phyloP scores from a whole-genome alignment of 148 eudicot genomes.

The Vaccinium vitisidaea region DNA sequence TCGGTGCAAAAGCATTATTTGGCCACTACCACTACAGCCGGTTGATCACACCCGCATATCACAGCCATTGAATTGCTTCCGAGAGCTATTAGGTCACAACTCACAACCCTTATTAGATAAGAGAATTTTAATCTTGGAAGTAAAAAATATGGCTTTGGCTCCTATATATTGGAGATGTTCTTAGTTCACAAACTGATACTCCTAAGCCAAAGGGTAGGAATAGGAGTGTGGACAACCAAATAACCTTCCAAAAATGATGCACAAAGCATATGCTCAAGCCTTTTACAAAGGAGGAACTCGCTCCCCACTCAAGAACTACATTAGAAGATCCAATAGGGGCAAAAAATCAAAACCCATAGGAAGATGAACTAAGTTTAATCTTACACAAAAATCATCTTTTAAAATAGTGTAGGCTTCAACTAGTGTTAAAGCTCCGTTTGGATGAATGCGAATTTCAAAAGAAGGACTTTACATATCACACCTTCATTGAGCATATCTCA shows the following conservation, averaged over 20 bases:
- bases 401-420: not conserved
- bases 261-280: not conserved
- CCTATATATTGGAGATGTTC: not conserved
- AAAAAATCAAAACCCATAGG: not conserved
- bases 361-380: not conserved
- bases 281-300: conserved; percentile 4
- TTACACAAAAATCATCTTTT: not conserved
- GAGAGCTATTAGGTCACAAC: too few species aligned
- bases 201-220: conserved; percentile 8
- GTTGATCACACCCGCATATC: too few species aligned
- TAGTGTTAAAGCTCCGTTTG: not conserved
- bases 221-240: conserved; percentile 10
- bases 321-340: not conserved
- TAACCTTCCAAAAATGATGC: not conserved
- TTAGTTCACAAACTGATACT: conserved; percentile 22
- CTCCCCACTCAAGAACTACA: conserved; percentile 6
- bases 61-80: too few species aligned
- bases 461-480: not conserved
- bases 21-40: too few species aligned
- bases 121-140: too few species aligned
- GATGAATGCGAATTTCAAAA: not conserved
- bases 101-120: too few species aligned
- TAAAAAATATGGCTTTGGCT: too few species aligned
- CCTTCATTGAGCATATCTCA: not conserved
- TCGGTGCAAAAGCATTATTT: too few species aligned